These are phyloP conservation scores for Myriosclerotinia curreyana DNA, from an alignment of 2,329 filamentous ascomycete genomes.

Conservation along the genomic window DNA sequence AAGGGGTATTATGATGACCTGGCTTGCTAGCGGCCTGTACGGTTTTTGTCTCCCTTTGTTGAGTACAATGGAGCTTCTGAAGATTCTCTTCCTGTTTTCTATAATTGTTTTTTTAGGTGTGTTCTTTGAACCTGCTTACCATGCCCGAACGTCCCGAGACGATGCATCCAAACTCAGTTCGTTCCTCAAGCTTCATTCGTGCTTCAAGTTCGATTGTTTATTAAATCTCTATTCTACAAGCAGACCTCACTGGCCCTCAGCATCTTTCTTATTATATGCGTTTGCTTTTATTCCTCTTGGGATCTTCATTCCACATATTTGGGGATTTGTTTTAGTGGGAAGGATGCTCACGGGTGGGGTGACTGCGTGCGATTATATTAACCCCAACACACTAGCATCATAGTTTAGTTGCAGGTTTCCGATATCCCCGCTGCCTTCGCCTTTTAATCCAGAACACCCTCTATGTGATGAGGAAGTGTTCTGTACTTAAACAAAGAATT, in stretches of 20 bases:
- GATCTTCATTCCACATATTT: neutral
- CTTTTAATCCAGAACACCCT: too few relatives aligned
- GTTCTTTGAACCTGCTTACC: too few relatives aligned
- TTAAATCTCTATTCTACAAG: neutral
- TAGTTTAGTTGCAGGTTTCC: too few relatives aligned
- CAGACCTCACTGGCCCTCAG: too few relatives aligned
- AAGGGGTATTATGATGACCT: constrained; percentile 11
- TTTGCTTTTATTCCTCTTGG: neutral
- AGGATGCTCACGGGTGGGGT: neutral
- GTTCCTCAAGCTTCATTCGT: too few relatives aligned
- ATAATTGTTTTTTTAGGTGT: neutral
- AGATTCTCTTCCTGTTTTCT: neutral
- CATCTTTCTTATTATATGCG: neutral
- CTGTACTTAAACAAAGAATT: too few relatives aligned
- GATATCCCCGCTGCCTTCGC: too few relatives aligned
- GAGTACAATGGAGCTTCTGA: constrained; percentile 2
- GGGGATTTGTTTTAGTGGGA: constrained; percentile 8
- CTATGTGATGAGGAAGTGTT: too few relatives aligned
- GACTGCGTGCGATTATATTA: constrained; percentile 4
- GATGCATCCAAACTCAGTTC: too few relatives aligned
- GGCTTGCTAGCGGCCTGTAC: constrained; percentile 1
- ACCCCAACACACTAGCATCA: neutral
- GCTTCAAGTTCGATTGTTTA: too few relatives aligned
- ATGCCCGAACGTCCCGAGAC: too few relatives aligned
- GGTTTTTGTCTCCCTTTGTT: neutral